A percentile compares a stretch with the other conserved stretches of the same genome.
Conservation (phyloP, 108 stramenopile genomes). For the Cyclotella distinguenda region DNA sequence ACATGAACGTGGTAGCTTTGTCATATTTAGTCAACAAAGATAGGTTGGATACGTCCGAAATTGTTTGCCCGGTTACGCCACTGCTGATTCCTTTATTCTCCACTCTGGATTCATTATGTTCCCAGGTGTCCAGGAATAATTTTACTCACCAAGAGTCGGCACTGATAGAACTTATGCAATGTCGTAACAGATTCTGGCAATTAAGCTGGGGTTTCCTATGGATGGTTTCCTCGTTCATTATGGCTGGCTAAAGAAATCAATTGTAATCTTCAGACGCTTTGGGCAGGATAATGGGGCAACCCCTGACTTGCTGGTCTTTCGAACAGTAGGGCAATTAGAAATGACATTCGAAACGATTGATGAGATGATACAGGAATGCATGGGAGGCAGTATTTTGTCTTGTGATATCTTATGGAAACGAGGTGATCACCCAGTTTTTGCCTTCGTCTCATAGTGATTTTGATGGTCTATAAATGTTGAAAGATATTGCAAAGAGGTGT, state of each 20-base stretch:
- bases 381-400: constrained; percentile 38
- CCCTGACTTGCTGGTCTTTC: neutral
- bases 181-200: constrained; percentile 71
- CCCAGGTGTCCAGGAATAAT: neutral
- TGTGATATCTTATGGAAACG: constrained; percentile 66
- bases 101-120: constrained; percentile 48
- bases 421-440: constrained; percentile 68
- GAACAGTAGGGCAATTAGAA: constrained; percentile 21
- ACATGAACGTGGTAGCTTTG: constrained; percentile 57
- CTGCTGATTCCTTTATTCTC: constrained; percentile 62
- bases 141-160: neutral
- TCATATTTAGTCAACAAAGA: constrained; percentile 62
- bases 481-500: constrained; percentile 46
- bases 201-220: constrained; percentile 22
- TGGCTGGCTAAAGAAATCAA: constrained; percentile 69
- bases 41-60: constrained; percentile 48
- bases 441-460: constrained; percentile 57
- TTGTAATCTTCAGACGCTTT: constrained; percentile 13
- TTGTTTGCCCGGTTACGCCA: constrained; percentile 71
- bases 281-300: neutral
- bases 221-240: constrained; percentile 79
- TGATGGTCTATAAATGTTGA: constrained; percentile 43
- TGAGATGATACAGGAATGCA: constrained; percentile 47
- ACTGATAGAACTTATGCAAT: constrained; percentile 22
- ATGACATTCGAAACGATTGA: constrained; percentile 52